Evolutionary conservation across 2,329 filamentous ascomycete species (phyloP).

Genomic region (Pseudomassariella vexata): DNA sequence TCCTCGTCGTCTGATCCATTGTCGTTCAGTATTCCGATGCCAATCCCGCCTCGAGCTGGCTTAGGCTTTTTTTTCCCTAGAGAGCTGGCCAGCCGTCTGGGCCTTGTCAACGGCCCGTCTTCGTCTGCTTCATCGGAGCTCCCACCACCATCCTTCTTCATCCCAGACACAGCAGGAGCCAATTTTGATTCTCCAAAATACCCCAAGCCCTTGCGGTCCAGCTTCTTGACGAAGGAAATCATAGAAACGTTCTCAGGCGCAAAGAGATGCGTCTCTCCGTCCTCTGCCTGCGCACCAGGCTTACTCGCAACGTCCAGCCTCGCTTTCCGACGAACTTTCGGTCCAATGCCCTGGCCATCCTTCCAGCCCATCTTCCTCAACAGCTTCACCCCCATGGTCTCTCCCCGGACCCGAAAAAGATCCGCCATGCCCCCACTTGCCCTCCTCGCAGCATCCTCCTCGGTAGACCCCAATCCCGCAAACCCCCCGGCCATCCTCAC

Average conservation of each 20-base stretch:
- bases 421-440: constrained; percentile 51
- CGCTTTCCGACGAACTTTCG: constrained; percentile 72
- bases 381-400: constrained; percentile 82
- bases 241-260: constrained; percentile 75
- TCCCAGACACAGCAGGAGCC: constrained; percentile 22
- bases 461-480: constrained; percentile 66
- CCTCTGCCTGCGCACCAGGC: constrained; percentile 28
- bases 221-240: constrained; percentile 60
- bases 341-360: constrained; percentile 87
- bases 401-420: constrained; percentile 64
- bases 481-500: constrained; percentile 71
- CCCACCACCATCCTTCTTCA: constrained; percentile 20
- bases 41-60: constrained; percentile 61
- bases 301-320: constrained; percentile 49
- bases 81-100: constrained; percentile 10
- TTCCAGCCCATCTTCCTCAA: constrained; percentile 94
- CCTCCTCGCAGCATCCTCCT: constrained; percentile 43
- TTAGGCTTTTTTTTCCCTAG: constrained; percentile 45
- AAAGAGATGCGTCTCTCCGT: constrained; percentile 62
- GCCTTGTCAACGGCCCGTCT: constrained; percentile 25
- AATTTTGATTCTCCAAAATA: constrained; percentile 55
- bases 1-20: constrained; percentile 94
- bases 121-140: constrained; percentile 41
- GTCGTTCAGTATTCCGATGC: constrained; percentile 85
- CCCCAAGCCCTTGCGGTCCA: constrained; percentile 65